These are phyloP conservation scores for Vanderwaltozyma polyspora DNA, from an alignment of 805 yeast species.

Conservation along the genomic window DNA sequence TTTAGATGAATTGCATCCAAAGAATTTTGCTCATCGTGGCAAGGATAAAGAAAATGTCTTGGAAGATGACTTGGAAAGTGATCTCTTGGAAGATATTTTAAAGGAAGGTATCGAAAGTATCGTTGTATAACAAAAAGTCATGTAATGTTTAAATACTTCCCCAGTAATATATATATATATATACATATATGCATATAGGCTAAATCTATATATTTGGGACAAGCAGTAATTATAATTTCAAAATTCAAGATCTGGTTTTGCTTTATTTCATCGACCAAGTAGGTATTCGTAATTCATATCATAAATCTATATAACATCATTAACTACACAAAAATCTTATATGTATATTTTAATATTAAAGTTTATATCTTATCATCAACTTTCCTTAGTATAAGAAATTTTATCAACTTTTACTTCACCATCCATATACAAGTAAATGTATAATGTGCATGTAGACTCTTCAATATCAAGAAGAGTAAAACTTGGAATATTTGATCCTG, in stretches of 20 bases:
- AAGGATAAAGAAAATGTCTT: slow-evolving; percentile 21
- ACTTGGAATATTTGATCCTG: slow-evolving; percentile 52
- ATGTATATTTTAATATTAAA: too few species aligned
- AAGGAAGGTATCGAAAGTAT: slow-evolving; percentile 14
- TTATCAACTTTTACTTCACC: slow-evolving; percentile 89
- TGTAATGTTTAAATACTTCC: too few species aligned
- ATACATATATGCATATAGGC: not conserved
- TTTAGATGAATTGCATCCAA: slow-evolving; percentile 51
- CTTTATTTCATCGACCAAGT: too few species aligned
- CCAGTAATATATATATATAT: not conserved
- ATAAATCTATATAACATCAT: too few species aligned
- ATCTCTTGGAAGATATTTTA: slow-evolving; percentile 31
- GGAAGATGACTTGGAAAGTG: slow-evolving; percentile 47
- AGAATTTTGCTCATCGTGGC: slow-evolving; percentile 34
- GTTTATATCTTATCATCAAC: too few species aligned
- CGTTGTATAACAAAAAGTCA: too few species aligned
- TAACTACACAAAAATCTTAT: too few species aligned
- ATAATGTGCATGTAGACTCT: slow-evolving; percentile 64
- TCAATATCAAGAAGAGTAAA: slow-evolving; percentile 84
- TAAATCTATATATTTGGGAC: too few species aligned
- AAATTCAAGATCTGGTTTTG: too few species aligned
- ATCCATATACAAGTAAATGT: slow-evolving; percentile 69
- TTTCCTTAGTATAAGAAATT: slow-evolving; percentile 53
- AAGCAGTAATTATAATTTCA: too few species aligned
- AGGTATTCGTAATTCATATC: too few species aligned